These are phyloP conservation scores for Epithele typhae DNA, from an alignment of 768 basidiomycete species.

Conservation along the genomic window DNA sequence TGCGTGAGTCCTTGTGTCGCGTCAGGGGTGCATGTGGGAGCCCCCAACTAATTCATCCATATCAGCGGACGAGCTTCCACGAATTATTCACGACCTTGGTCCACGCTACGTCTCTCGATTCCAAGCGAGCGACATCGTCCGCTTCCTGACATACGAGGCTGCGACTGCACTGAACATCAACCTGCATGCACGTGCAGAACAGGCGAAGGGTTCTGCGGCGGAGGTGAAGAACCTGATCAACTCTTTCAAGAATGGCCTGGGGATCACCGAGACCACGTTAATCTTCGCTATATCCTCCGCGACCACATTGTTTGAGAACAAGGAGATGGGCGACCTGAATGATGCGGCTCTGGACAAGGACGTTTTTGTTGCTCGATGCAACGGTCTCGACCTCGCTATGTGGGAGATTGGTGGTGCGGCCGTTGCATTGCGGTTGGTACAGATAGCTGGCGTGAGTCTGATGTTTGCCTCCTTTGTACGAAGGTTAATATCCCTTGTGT, in stretches of 20 bases:
- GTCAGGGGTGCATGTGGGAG: no score
- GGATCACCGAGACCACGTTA: conserved; percentile 35
- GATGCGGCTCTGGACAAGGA: conserved; percentile 37
- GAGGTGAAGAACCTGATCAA: conserved; percentile 30
- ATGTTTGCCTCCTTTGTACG: background rate
- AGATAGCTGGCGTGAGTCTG: conserved; percentile 61
- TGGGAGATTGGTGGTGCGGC: conserved; percentile 84
- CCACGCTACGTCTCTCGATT: conserved; percentile 75
- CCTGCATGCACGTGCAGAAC: conserved; percentile 44
- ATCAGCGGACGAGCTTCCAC: conserved; percentile 66
- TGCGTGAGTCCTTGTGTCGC: conserved; percentile 44
- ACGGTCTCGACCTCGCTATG: conserved; percentile 66
- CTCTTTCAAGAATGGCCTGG: conserved; percentile 43
- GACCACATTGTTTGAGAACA: conserved; percentile 16
- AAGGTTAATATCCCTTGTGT: background rate
- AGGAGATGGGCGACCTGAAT: conserved; percentile 6
- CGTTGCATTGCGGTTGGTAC: conserved; percentile 66
- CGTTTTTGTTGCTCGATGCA: conserved; percentile 54
- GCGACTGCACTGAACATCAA: conserved; percentile 82
- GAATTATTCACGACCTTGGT: conserved; percentile 77
- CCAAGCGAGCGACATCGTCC: conserved; percentile 64
- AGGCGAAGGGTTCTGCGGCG: conserved; percentile 25
- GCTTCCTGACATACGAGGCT: conserved; percentile 82
- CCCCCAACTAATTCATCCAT: no score
- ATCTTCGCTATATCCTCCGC: conserved; percentile 36